A percentile compares a stretch with the other conserved stretches of the same genome.
These are phyloP conservation scores for Aureobasidium namibiae DNA, from an alignment of 2,329 filamentous ascomycete genomes.

Conservation along the genomic window DNA sequence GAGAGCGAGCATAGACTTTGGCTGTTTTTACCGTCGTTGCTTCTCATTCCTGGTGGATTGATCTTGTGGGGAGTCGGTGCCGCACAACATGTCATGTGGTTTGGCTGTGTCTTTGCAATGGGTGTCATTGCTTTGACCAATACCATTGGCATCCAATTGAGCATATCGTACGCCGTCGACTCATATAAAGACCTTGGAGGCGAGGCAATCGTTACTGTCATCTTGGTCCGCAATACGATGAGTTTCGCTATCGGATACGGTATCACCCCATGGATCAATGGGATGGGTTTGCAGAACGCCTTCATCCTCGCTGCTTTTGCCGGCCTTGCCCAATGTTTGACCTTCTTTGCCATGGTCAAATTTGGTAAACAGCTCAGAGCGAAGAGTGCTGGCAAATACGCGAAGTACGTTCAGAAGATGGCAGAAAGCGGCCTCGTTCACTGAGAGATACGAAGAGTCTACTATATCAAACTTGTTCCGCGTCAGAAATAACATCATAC, in stretches of 20 bases:
- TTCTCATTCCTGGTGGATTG: conserved; percentile 37
- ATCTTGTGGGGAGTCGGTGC: conserved; percentile 47
- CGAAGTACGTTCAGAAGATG: conserved; percentile 30
- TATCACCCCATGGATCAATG: conserved; percentile 37
- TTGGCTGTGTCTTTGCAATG: conserved; percentile 39
- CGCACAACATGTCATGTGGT: conserved; percentile 26
- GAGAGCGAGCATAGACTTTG: conserved; percentile 35
- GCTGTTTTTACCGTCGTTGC: conserved; percentile 30
- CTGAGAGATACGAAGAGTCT: conserved; percentile 5
- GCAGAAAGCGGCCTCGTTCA: conserved; percentile 20
- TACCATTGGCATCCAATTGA: conserved; percentile 36
- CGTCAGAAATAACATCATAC: no score
- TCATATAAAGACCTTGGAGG: conserved; percentile 41
- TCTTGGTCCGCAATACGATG: conserved; percentile 43
- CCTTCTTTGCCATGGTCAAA: conserved; percentile 38
- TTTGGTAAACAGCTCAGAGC: conserved; percentile 40
- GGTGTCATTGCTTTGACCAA: conserved; percentile 38
- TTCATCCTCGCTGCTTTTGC: conserved; percentile 37
- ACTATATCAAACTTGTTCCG: no score
- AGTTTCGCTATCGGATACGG: conserved; percentile 45
- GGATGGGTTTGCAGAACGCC: conserved; percentile 35
- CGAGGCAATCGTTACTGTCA: conserved; percentile 44
- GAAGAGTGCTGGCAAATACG: conserved; percentile 31
- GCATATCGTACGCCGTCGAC: conserved; percentile 41
- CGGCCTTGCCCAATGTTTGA: conserved; percentile 33